Percentiles rank a stretch among this genome's conserved stretches.
Evolutionary conservation across 805 yeast species (phyloP).

Genomic region (Priceomyces medius): DNA sequence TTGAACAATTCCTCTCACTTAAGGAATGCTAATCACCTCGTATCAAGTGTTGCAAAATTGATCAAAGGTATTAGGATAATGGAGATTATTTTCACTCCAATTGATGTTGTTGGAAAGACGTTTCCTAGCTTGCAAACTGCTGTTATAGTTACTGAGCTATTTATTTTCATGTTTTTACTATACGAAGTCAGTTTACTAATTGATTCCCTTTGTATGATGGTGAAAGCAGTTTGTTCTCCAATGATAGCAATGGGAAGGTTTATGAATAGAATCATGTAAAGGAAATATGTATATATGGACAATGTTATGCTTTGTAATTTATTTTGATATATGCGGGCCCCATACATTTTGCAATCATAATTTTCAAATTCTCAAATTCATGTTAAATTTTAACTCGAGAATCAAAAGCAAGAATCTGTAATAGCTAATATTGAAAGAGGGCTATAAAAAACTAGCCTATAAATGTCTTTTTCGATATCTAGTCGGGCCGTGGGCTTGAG

Average conservation of each 20-base stretch:
- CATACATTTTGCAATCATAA: background rate
- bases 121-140: constrained; percentile 39
- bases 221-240: constrained; percentile 46
- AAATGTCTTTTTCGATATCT: background rate
- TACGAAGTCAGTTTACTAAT: constrained; percentile 41
- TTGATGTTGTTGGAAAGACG: constrained; percentile 35
- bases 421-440: no score
- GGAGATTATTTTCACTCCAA: constrained; percentile 39
- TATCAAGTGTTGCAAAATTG: constrained; percentile 30
- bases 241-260: constrained; percentile 45
- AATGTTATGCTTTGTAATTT: background rate
- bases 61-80: constrained; percentile 36
- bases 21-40: constrained; percentile 18
- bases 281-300: background rate
- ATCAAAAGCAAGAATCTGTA: background rate
- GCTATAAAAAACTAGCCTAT: background rate
- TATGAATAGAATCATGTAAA: constrained; percentile 41
- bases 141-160: constrained; percentile 39
- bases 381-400: background rate
- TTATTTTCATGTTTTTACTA: constrained; percentile 40
- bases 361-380: background rate
- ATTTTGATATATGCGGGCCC: no score
- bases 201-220: constrained; percentile 45
- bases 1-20: background rate
- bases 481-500: background rate